These are phyloP conservation scores for Lasiosphaeria hispida DNA, from an alignment of 495 filamentous ascomycete species.

Conservation along the genomic window DNA sequence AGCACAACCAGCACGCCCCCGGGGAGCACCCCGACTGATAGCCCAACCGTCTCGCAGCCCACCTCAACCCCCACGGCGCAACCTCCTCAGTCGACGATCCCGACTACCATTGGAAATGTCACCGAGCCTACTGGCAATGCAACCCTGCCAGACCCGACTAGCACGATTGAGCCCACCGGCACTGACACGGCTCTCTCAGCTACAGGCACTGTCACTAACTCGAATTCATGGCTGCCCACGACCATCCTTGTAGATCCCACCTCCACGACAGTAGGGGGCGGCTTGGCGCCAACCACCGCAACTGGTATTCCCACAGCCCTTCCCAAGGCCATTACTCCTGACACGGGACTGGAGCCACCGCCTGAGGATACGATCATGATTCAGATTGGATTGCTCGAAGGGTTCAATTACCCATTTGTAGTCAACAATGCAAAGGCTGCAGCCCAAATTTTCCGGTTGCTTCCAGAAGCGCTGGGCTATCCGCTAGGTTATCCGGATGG, in stretches of 20 bases:
- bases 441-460: slow-evolving; percentile 80
- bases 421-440: slow-evolving; percentile 65
- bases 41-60: neutral
- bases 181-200: slow-evolving; percentile 37
- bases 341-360: slow-evolving; percentile 21
- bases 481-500: slow-evolving; percentile 65
- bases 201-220: slow-evolving; percentile 40
- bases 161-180: neutral
- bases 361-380: slow-evolving; percentile 66
- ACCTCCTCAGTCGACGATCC: neutral
- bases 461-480: slow-evolving; percentile 72
- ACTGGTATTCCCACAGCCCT: slow-evolving; percentile 60
- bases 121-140: neutral
- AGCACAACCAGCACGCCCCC: slow-evolving; percentile 4
- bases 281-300: slow-evolving; percentile 26
- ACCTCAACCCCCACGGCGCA: neutral
- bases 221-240: slow-evolving; percentile 44
- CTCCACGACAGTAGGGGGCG: slow-evolving; percentile 28
- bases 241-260: slow-evolving; percentile 42
- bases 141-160: neutral
- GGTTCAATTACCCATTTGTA: slow-evolving; percentile 81
- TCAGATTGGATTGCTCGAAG: slow-evolving; percentile 79
- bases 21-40: neutral
- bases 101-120: neutral
- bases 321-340: slow-evolving; percentile 73